These are phyloP conservation scores for Lachancea sp. DNA, from an alignment of 805 yeast genomes.

Conservation along the genomic window DNA sequence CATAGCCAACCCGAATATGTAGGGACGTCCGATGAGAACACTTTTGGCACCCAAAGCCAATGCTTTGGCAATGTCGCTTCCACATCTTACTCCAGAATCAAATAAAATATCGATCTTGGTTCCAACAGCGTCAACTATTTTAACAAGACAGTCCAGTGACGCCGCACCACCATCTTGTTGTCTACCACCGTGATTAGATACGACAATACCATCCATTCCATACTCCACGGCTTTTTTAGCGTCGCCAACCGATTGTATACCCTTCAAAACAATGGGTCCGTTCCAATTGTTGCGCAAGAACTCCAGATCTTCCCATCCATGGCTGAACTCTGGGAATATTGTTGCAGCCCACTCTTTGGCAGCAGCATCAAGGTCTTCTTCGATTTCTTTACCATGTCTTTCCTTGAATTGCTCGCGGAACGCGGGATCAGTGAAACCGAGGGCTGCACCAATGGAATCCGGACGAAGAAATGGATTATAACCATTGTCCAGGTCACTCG, in stretches of 20 bases:
- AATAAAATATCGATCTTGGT: conserved; percentile 5
- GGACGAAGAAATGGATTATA: conserved; percentile 15
- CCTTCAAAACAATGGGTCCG: conserved; percentile 8
- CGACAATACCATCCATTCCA: conserved; percentile 8
- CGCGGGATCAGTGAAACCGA: conserved; percentile 25
- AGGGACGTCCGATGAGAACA: conserved; percentile 7
- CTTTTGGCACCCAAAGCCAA: conserved; percentile 7
- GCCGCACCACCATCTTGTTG: conserved; percentile 16
- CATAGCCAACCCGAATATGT: conserved; percentile 4
- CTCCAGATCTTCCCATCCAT: conserved; percentile 6
- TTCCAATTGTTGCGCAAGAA: conserved; percentile 8
- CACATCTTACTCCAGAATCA: conserved; percentile 8
- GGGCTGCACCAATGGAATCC: conserved; percentile 18
- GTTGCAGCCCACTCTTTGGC: conserved; percentile 6
- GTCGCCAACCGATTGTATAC: conserved; percentile 5
- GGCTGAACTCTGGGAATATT: conserved; percentile 12
- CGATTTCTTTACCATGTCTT: conserved; percentile 12
- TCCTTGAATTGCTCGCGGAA: conserved; percentile 15
- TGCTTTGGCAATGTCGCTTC: conserved; percentile 8
- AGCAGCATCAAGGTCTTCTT: conserved; percentile 4
- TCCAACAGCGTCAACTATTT: conserved; percentile 12
- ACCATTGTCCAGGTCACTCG: conserved; percentile 21
- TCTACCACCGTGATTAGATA: conserved; percentile 8
- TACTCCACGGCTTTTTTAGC: conserved; percentile 3
- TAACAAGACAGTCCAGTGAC: conserved; percentile 6